Evolutionary conservation across 1,284 basidiomycete species (phyloP), one percentile per base, ranked within the genome.

Genomic region (Cutaneotrichosporon spelunceum): DNA sequence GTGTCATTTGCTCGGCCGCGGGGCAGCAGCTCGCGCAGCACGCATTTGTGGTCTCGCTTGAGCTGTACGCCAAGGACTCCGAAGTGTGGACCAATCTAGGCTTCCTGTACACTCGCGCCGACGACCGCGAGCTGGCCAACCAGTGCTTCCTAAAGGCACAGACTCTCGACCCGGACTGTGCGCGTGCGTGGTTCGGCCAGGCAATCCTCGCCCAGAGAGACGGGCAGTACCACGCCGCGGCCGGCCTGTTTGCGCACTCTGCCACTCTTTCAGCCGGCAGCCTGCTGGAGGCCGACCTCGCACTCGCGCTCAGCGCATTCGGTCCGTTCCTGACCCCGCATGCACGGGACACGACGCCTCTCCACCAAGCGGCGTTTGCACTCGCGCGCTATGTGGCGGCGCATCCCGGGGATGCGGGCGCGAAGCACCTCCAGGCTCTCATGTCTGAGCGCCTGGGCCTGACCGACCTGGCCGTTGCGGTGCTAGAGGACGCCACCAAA

Each of bases 171-270:
- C 92, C 96, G 2, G 95, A 98, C 71, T 89, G 88, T 78, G 84
- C 89, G 0, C 76, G 87, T 29, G 88, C 93, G n/a, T 99, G 96
- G 96, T 84, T 96, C 16, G 96, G 94, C 0, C 93, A 95, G 74
- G 93, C 88, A 6, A 78, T 96, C 45, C 82, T 97, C 23, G 92
- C 93, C 19, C 83, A 83, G 16, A 77, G 80, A 47, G 87, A 88
- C 61, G 86, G 85, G 0, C 71, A 77, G 34, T 85, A 90, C 65
- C 73, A 78, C 16, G 87, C 91, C 60, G 87, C 90, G 0, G 81
- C 82, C 21, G 83, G 87, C 9, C 78, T 98, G 53, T 86, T 94
- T 53, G 88, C 89, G 63, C 93, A 99, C 77, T 89, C 93, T 1
- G 84, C 89, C 24, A 84, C 85, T 5, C 76, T 98, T 45, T 83